Evolutionary conservation across 106 monocot genomes (phyloP), one percentile per base, ranked within the genome.

Genomic region (Dendrobium nobile): DNA sequence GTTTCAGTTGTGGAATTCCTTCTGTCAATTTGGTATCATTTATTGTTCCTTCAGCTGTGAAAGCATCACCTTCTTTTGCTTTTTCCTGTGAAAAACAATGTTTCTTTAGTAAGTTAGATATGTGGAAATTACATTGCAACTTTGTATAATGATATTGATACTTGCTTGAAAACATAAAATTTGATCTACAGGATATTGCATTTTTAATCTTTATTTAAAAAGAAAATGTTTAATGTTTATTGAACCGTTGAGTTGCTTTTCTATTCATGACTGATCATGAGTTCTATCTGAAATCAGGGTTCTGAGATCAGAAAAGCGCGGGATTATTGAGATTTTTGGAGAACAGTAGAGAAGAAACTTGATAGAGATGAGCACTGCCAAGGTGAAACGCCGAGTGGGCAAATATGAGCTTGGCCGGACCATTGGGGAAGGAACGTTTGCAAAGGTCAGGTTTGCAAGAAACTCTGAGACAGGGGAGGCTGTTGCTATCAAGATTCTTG

Each of bases 401-500:
- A 92, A 92, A 54, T 96, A 94, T 82, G 94, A 96, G 75, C 93
- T 96, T 18, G 96, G 96, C 16, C 82, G 92, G 54, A 96, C 96
- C 61, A 91, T 96, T 74, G 96, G 96, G 1, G 96, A 96, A 83
- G 96, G 96, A 72, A 90, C 93, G 37, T 96, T 96, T 83, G 96
- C 93, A 77, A 96, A 96, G 81, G 96, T 96, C 37, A 92, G 81
- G 79, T 96, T 96, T 81, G 96, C 96, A 31, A 93, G 82, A 77
- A 91, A 96, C 82, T 65, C 80, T 8, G 87, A 96, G 61, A 96
- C 88, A 6, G 90, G 85, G 10, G 93, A 92, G 22, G 78, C 91
- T 67, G 96, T 96, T 58, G 96, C 96, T 16, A 88, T 96, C 77
- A 96, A 96, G 81, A 96, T 96, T 41, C 81, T 96, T 33, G 92